Evolutionary conservation across 495 filamentous ascomycete genomes (phyloP), one percentile per base, ranked within the genome.

Genomic region (Hypoxylon subgilvum): DNA sequence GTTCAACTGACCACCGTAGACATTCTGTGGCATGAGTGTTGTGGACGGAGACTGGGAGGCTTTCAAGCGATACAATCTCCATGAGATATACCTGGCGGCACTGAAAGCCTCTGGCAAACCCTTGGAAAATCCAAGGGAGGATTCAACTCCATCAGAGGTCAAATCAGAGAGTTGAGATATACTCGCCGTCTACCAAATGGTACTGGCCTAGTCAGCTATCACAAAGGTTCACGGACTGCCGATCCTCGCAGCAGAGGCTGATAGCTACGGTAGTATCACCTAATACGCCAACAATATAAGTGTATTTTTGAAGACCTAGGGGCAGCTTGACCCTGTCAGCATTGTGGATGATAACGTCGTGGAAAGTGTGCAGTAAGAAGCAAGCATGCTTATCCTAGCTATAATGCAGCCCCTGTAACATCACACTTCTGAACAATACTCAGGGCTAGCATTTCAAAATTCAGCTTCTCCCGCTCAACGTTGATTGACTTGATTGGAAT

Each of bases 31-130:
- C 3, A 76, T 80, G 66, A 76, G 74, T 21, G 78, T 80, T 23
- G 78, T 80, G n/a, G 76, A 73, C 12, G 67, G 73, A n/a, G 76
- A 79, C 34, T 80, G 77, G 76, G 76, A 80, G 10, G 68, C 69
- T 19, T 68, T 79, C 51, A 78, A 76, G 64, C 68, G 69, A 31
- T 80, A 74, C 46, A 80, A 80, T 59, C 61, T 80, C 17, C 72
- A 75, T 6, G 77, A 78, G 52, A 69, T 80, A 10, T 79, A 79
- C 35, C 52, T 61, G 6, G 55, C 67, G 32, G 68, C 69, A 1
- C 17, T 39, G n/a, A 73, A 72, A 43, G 52, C 42, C 18, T 19
- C 49, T 3, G 49, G 23, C 8, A 40, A 40, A n/a, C 0, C 48
- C 10, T 18, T 41, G 3, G 42, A 44, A 22, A 42, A 41, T 10